Base-by-base conservation (phyloP, 2,329 filamentous ascomycete species). In the Epichloe uncinata region DNA sequence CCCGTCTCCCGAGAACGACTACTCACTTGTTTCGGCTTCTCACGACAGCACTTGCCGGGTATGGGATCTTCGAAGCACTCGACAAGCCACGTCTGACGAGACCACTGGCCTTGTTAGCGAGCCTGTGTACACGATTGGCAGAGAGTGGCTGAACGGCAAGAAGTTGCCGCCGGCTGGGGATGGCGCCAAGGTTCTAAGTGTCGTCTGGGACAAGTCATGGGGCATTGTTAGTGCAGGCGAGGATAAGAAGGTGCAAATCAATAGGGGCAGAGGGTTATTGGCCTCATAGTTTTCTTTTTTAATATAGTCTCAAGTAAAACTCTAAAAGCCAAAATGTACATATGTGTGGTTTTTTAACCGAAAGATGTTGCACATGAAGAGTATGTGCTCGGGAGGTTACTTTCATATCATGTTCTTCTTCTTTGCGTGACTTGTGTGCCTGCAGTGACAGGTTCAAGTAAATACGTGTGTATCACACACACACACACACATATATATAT, bases 211-310 rank as follows among this genome's bases (percentile, higher is more conserved):
- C 66, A 73, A 75, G 63, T 78, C 81, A 6, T 81, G 94, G 62
- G 94, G 93, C 1, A 91, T 98, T 63, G 85, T 96, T 42, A 94
- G 87, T 61, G 89, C 75, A 42, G 89, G 91, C 15, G 90, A 97
- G 75, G 93, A 98, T 63, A 95, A 93, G 72, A 82, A 80, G 71
- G 82, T 98, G 60, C 93, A 98, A 73, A 81, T 98, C 53, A 96
- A 98, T 67, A 76, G 78, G 57, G 82, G 81, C 16, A 74, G 77
- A 54, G 76, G 72, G 51, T 56, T 79, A 42, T 61, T 77, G 42
- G 60, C 63, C 35, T 60, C 62, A 61, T 70, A 64, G 56, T 55
- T 41, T 34, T 18, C n/a, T 26, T 36, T 15, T 18, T 20, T 8
- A 5, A 30, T 30, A n/a, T n/a, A n/a, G 22, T 33, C 36, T 37